phyloP scores from a whole-genome alignment of 768 basidiomycete genomes.

The Tylopilus plumbeoviolaceoides region DNA sequence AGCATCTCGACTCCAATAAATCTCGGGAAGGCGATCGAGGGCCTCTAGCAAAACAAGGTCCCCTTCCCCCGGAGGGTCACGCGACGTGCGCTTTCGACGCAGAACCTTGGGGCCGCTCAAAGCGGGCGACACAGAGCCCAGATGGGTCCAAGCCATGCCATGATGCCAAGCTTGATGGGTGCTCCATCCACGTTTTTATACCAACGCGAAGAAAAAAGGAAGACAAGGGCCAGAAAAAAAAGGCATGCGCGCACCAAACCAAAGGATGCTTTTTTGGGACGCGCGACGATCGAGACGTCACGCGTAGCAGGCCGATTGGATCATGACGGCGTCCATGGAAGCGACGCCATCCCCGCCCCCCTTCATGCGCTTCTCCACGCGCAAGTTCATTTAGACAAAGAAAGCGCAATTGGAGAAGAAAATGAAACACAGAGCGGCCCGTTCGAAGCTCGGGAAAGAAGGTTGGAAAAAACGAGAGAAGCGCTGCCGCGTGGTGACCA shows the following conservation, averaged over 20 bases:
- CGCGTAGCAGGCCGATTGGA: not conserved
- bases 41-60: not conserved
- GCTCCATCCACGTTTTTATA: not conserved
- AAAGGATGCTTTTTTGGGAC: not conserved
- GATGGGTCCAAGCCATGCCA: not conserved
- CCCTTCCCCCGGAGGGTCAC: not conserved
- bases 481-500: constrained; percentile 10
- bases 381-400: not conserved
- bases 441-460: not conserved
- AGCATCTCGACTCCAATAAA: not conserved
- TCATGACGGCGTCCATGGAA: not conserved
- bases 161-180: not conserved
- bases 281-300: not conserved
- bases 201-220: not conserved
- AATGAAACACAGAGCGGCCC: not conserved
- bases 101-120: too few species aligned
- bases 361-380: not conserved
- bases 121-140: too few species aligned
- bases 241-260: not conserved
- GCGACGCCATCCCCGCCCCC: not conserved
- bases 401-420: not conserved
- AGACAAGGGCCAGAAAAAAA: not conserved
- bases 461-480: not conserved
- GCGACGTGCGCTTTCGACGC: too few species aligned
- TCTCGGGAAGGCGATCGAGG: not conserved